Evolutionary conservation across 768 basidiomycete genomes (phyloP).

Genomic region (Rhodotorula kratochvilovae): DNA sequence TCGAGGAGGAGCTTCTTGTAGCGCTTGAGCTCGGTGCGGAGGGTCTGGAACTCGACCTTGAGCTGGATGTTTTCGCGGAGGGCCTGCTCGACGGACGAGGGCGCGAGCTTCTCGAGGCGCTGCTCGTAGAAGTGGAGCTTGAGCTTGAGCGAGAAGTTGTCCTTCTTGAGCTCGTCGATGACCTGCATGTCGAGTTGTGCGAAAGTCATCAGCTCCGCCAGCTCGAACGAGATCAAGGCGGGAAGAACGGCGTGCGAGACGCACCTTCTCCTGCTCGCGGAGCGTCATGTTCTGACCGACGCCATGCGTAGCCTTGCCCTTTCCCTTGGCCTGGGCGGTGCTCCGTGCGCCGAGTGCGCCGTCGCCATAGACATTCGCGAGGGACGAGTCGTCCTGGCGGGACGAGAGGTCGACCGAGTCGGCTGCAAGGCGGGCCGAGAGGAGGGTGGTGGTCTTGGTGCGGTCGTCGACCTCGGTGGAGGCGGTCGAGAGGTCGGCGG

Average conservation of each 20-base stretch:
- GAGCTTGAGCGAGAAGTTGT: slow-evolving; percentile 93
- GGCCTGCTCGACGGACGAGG: slow-evolving; percentile 76
- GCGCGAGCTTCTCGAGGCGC: slow-evolving; percentile 67
- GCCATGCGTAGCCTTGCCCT: background rate
- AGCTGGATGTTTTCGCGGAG: slow-evolving; percentile 71
- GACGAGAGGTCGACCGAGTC: background rate
- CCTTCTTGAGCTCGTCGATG: slow-evolving; percentile 90
- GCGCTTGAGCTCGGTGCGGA: slow-evolving; percentile 41
- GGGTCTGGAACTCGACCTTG: slow-evolving; percentile 47
- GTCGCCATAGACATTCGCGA: background rate
- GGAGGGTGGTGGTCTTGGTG: slow-evolving; percentile 6
- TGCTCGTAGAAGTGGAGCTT: slow-evolving; percentile 94
- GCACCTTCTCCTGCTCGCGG: slow-evolving; percentile 92
- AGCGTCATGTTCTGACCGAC: slow-evolving; percentile 60
- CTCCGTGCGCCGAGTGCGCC: background rate
- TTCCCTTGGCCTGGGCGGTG: background rate
- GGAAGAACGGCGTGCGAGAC: no score
- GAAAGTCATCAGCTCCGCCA: no score
- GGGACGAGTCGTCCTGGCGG: background rate
- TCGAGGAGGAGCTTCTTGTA: slow-evolving; percentile 43
- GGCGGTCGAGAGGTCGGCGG: background rate
- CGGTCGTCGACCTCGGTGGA: background rate
- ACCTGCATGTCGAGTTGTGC: slow-evolving; percentile 55
- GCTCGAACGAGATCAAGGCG: no score
- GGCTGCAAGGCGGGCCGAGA: background rate